Evolutionary conservation across 164 flowering plant genomes (phyloP), one percentile per base, ranked within the genome.

Genomic region (Dillenia suffruticosa): DNA sequence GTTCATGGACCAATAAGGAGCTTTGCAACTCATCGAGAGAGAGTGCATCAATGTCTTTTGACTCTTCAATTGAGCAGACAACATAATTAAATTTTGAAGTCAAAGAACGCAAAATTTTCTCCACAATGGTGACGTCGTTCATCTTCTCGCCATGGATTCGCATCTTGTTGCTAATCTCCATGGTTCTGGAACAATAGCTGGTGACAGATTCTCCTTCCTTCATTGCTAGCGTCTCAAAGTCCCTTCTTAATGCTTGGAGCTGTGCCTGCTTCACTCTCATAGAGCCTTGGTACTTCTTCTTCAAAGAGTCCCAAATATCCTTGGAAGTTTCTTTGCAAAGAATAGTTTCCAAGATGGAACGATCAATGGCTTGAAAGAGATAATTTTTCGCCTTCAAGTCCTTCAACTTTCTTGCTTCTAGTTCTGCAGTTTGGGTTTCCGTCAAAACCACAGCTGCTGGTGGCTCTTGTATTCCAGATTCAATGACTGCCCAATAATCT

Each of bases 21-120:
- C 76, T 68, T 32, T 64, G 49, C 32, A 70, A 15, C 52, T 70
- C 70, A 57, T 65, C 58, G 61, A 70, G 46, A 16, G 61, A 54
- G 16, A 65, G 44, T 9, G 9, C 54, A 15, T 59, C 58, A 5
- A 60, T 51, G 55, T 65, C 62, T 55, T 70, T 71, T 6, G 58
- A 66, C 46, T 66, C 74, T 51, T 66, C 58, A 22, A 71, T 71
- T 7, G 70, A 71, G 46, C 65, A 70, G 8, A 70, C 70, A 12
- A 65, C 66, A 54, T 60, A 70, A 54, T 70, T 26, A 59, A 65
- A 70, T 5, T 46, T 65, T 44, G 65, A 24, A 11, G 70, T 49
- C 61, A 71, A 5, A 14, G 65, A 60, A 9, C 54, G 54, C 44
- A 70, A 22, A 10, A 70, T 60, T 32, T 64, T 70, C 56, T 65